Evolutionary conservation across 768 basidiomycete genomes (phyloP).

Genomic region (Xerocomellus amylosporus): DNA sequence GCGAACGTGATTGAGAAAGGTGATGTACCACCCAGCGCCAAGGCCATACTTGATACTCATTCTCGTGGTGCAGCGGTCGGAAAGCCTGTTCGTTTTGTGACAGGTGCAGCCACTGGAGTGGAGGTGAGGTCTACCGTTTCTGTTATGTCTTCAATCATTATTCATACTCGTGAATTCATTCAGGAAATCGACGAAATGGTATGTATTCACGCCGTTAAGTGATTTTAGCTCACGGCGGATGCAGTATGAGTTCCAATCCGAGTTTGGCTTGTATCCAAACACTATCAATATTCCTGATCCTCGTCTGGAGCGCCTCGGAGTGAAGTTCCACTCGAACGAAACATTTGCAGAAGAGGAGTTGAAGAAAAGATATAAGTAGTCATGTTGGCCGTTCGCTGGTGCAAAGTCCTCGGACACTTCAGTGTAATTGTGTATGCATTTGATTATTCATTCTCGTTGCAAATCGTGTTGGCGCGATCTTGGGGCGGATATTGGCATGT

Average conservation of each 20-base stretch:
- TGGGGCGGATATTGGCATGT: too few relatives aligned
- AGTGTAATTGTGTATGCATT: background rate
- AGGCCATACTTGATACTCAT: background rate
- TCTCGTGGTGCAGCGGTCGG: slow-evolving; percentile 17
- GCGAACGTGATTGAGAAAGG: slow-evolving; percentile 17
- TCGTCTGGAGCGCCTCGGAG: slow-evolving; percentile 26
- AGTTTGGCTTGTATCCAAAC: slow-evolving; percentile 22
- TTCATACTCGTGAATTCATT: background rate
- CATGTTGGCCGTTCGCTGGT: background rate
- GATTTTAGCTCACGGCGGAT: background rate
- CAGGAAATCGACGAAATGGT: slow-evolving; percentile 29
- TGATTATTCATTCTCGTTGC: background rate
- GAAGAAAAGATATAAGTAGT: slow-evolving; percentile 16
- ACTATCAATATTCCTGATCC: slow-evolving; percentile 21
- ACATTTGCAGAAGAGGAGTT: slow-evolving; percentile 17
- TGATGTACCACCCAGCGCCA: background rate
- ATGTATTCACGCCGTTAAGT: background rate
- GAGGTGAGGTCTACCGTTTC: slow-evolving; percentile 8
- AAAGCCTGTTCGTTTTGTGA: slow-evolving; percentile 28
- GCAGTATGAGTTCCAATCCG: slow-evolving; percentile 26
- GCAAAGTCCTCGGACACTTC: background rate
- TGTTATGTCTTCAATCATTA: background rate
- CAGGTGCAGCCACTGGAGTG: slow-evolving; percentile 12
- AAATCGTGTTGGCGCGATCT: too few relatives aligned
- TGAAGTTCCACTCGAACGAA: slow-evolving; percentile 24